phyloP scores from a whole-genome alignment of 192 early-diverging fungal genomes.

The Gaertneriomyces semiglobifer region DNA sequence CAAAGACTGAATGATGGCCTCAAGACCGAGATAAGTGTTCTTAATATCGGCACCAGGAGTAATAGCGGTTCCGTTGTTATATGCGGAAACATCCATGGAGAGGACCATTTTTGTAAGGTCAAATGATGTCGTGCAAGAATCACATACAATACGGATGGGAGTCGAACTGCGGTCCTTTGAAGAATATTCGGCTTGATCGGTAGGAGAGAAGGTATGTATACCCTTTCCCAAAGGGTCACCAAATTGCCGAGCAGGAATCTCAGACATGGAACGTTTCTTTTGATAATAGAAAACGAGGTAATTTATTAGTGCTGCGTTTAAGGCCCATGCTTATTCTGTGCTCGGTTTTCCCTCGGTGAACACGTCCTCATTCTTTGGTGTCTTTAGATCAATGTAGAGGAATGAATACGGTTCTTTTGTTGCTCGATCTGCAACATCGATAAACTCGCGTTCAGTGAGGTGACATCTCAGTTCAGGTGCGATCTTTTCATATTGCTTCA shows the following conservation, averaged over 20 bases:
- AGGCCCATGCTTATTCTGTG: no score
- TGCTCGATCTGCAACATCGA: neutral
- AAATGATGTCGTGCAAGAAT: constrained; percentile 1
- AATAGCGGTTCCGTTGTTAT: no score
- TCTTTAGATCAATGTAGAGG: constrained; percentile 9
- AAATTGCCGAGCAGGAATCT: no score
- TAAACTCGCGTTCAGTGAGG: neutral
- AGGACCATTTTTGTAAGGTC: constrained; percentile 5
- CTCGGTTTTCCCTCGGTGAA: neutral
- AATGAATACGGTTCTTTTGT: constrained; percentile 2
- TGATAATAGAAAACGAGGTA: no score
- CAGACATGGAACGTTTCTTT: no score
- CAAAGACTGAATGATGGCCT: constrained; percentile 3
- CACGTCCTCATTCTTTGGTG: neutral
- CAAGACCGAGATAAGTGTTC: constrained; percentile 15
- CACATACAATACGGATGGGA: neutral
- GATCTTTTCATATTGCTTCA: constrained; percentile 2
- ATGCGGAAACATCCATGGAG: neutral
- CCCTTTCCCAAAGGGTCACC: constrained; percentile 2
- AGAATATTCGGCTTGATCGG: neutral
- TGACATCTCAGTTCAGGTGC: neutral
- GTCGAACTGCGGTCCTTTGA: constrained; percentile 1
- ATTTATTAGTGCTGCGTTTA: no score
- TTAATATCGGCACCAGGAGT: no score
- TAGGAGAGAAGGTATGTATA: neutral